A percentile compares a stretch with the other conserved stretches of the same genome.
Evolutionary conservation across 306 rosid genomes (phyloP).

Genomic region (Geum urbanum): DNA sequence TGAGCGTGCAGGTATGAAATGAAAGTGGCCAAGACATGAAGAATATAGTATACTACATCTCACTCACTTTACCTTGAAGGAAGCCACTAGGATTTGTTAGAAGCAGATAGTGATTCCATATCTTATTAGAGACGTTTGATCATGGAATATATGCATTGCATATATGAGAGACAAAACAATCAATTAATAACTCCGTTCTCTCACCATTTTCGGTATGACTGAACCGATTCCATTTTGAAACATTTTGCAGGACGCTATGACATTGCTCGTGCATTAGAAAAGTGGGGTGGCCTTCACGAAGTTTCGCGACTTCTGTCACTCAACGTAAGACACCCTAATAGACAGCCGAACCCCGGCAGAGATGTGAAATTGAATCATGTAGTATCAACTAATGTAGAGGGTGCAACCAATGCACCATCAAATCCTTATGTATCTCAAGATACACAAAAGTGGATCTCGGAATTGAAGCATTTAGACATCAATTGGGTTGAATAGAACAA

Average conservation of each 20-base stretch:
- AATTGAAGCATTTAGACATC: slow-evolving; percentile 63
- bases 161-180: not conserved
- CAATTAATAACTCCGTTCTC: not conserved
- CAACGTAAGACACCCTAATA: slow-evolving; percentile 58
- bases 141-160: not conserved
- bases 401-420: slow-evolving; percentile 36
- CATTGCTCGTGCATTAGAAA: slow-evolving; percentile 87
- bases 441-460: slow-evolving; percentile 67
- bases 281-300: slow-evolving; percentile 93
- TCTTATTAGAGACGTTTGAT: not conserved
- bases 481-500: slow-evolving; percentile 64
- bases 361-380: slow-evolving; percentile 47
- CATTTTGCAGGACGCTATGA: slow-evolving; percentile 61
- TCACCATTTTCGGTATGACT: not conserved
- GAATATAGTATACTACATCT: not conserved
- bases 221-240: not conserved
- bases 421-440: slow-evolving; percentile 57
- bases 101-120: not conserved
- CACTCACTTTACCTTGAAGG: not conserved
- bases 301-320: slow-evolving; percentile 85
- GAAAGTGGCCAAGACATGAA: not conserved
- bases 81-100: not conserved
- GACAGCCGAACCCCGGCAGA: slow-evolving; percentile 39
- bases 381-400: slow-evolving; percentile 35
- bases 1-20: slow-evolving; percentile 77